A percentile compares a stretch with the other conserved stretches of the same genome.
phyloP scores from a whole-genome alignment of 495 filamentous ascomycete species.

The Talaromyces wortmannii region DNA sequence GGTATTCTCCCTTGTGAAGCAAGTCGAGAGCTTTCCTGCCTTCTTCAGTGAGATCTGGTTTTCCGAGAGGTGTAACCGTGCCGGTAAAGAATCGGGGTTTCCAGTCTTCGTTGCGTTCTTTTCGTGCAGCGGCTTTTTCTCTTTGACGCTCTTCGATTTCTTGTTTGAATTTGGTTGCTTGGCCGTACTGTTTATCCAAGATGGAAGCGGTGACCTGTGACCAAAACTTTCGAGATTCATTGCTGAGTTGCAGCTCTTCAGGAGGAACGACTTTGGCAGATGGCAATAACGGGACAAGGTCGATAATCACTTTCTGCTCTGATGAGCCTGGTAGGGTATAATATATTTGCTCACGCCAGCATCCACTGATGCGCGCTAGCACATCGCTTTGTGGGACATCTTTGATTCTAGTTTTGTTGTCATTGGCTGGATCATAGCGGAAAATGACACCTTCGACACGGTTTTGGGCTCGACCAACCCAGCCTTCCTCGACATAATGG shows the following conservation, averaged over 20 bases:
- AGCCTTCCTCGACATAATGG: slow-evolving; percentile 89
- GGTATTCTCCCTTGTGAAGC: slow-evolving; percentile 56
- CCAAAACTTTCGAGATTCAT: slow-evolving; percentile 91
- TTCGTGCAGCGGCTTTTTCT: slow-evolving; percentile 72
- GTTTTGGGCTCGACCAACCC: slow-evolving; percentile 87
- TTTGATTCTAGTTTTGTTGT: slow-evolving; percentile 68
- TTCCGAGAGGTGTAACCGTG: slow-evolving; percentile 63
- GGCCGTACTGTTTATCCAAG: slow-evolving; percentile 68
- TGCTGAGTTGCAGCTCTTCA: slow-evolving; percentile 65
- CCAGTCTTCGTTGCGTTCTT: slow-evolving; percentile 60
- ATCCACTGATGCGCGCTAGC: slow-evolving; percentile 74
- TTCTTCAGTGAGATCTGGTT: slow-evolving; percentile 73
- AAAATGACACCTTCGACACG: slow-evolving; percentile 88
- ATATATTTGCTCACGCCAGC: slow-evolving; percentile 70
- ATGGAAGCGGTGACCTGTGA: slow-evolving; percentile 83
- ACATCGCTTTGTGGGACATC: slow-evolving; percentile 81
- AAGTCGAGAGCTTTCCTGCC: slow-evolving; percentile 63
- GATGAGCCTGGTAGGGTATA: slow-evolving; percentile 48
- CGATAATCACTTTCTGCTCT: slow-evolving; percentile 68
- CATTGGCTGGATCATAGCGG: slow-evolving; percentile 73
- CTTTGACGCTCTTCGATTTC: slow-evolving; percentile 90
- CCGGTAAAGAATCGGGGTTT: slow-evolving; percentile 86
- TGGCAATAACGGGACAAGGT: slow-evolving; percentile 73
- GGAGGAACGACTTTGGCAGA: slow-evolving; percentile 74
- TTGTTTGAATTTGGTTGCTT: slow-evolving; percentile 80